Conservation (phyloP, 208 protist genomes). For the Strigomonas culicis region DNA sequence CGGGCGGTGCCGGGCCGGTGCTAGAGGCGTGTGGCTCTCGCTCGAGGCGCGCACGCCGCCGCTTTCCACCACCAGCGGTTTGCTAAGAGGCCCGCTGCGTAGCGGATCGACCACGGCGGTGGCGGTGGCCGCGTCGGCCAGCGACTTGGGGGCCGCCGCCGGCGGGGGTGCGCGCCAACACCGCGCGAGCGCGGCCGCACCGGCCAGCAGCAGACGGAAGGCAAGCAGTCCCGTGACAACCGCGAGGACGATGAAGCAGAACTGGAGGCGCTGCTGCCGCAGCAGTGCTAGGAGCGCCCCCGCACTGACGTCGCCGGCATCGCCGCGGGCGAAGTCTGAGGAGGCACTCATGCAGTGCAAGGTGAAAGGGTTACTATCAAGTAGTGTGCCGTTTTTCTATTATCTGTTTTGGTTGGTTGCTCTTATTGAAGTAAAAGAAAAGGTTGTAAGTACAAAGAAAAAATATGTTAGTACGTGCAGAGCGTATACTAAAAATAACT, state of each 20-base stretch:
- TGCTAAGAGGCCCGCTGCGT: not conserved
- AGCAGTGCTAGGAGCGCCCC: not conserved
- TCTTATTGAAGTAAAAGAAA: slow-evolving; percentile 1
- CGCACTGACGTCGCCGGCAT: not conserved
- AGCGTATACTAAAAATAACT: not conserved
- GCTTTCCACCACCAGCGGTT: too few species aligned
- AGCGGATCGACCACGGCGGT: not conserved
- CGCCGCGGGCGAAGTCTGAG: not conserved
- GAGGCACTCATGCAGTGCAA: too few species aligned
- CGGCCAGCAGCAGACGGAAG: too few species aligned
- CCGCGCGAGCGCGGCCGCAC: too few species aligned
- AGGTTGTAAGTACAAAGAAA: not conserved
- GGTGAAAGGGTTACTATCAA: too few species aligned
- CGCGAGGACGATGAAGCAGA: too few species aligned
- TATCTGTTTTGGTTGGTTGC: not conserved
- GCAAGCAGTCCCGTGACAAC: too few species aligned
- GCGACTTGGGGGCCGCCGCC: too few species aligned
- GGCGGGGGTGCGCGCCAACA: too few species aligned
- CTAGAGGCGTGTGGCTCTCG: too few species aligned
- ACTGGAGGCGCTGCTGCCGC: not conserved
- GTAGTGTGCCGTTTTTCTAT: not conserved
- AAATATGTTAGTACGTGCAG: not conserved
- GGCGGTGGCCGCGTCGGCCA: too few species aligned
- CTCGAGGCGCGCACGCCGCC: too few species aligned
- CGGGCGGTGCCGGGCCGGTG: not conserved